Percentiles rank a stretch among this genome's conserved stretches.
These are phyloP conservation scores for Mycosarcoma maydis DNA, from an alignment of 1,284 basidiomycete genomes.

Conservation along the genomic window DNA sequence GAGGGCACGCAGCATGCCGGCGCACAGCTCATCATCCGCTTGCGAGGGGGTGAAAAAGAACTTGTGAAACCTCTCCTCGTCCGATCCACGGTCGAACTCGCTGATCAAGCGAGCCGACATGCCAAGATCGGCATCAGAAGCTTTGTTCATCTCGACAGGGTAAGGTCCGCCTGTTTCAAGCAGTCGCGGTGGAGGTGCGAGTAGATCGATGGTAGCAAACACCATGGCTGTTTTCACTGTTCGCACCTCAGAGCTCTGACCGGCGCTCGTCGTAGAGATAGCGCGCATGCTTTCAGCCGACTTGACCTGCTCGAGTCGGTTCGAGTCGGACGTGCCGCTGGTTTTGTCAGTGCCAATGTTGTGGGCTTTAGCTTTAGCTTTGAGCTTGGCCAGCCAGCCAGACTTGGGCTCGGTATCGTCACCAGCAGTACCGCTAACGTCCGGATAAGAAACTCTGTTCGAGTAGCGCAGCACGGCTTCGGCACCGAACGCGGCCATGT, in stretches of 20 bases:
- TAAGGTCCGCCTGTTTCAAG: conserved; percentile 34
- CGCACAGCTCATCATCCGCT: conserved; percentile 10
- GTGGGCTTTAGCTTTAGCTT: conserved; percentile 14
- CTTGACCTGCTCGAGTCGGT: conserved; percentile 7
- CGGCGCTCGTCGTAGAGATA: neutral
- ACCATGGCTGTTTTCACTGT: conserved; percentile 32
- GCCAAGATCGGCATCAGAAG: conserved; percentile 16
- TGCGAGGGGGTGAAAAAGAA: conserved; percentile 19
- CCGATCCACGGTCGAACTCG: conserved; percentile 22
- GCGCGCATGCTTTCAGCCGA: conserved; percentile 6
- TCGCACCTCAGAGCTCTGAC: neutral
- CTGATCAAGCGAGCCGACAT: conserved; percentile 19
- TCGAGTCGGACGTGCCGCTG: neutral
- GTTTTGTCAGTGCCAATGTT: neutral
- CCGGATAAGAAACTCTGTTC: neutral
- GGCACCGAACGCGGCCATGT: conserved; percentile 27
- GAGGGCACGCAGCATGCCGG: conserved; percentile 26
- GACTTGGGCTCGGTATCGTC: conserved; percentile 6
- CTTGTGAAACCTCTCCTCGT: conserved; percentile 22
- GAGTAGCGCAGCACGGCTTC: conserved; percentile 37
- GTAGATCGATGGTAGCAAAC: conserved; percentile 40
- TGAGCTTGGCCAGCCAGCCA: conserved; percentile 29
- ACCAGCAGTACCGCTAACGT: neutral
- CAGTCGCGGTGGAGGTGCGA: conserved; percentile 34
- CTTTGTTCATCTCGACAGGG: conserved; percentile 46